Conservation (phyloP, 768 basidiomycete genomes). For the Lentinula edodes region DNA sequence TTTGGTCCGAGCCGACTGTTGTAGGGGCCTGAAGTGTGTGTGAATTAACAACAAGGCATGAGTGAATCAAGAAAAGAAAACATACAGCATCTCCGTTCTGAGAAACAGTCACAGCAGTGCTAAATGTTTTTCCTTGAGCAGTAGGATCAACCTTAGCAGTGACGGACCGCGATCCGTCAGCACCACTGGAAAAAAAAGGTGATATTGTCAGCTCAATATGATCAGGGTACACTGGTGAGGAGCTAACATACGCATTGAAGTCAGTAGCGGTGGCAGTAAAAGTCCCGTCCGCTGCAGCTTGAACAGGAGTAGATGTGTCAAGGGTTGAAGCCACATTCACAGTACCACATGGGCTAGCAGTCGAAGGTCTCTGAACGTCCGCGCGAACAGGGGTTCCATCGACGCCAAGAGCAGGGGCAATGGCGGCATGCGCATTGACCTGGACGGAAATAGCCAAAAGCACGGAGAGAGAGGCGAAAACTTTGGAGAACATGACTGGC, state of each 20-base stretch:
- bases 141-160: slow-evolving; percentile 11
- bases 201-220: background rate
- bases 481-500: slow-evolving; percentile 8
- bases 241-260: slow-evolving; percentile 28
- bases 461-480: background rate
- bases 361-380: slow-evolving; percentile 16
- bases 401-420: slow-evolving; percentile 6
- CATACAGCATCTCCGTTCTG: slow-evolving; percentile 14
- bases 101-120: slow-evolving; percentile 12
- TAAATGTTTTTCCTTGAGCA: slow-evolving; percentile 11
- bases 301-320: slow-evolving; percentile 15
- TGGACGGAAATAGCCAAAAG: slow-evolving; percentile 1
- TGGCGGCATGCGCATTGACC: background rate
- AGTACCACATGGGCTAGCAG: slow-evolving; percentile 12
- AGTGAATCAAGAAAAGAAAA: background rate
- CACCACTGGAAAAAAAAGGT: slow-evolving; percentile 7
- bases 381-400: slow-evolving; percentile 10
- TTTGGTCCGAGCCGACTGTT: slow-evolving; percentile 14
- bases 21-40: slow-evolving; percentile 14
- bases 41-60: background rate
- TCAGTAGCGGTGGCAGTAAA: slow-evolving; percentile 23
- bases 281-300: slow-evolving; percentile 20
- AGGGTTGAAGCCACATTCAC: slow-evolving; percentile 12
- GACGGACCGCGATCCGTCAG: slow-evolving; percentile 15
- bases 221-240: background rate